Percentiles rank a stretch among this genome's conserved stretches.
phyloP scores from a whole-genome alignment of 2,329 filamentous ascomycete genomes.

The Penicillium occitanis region DNA sequence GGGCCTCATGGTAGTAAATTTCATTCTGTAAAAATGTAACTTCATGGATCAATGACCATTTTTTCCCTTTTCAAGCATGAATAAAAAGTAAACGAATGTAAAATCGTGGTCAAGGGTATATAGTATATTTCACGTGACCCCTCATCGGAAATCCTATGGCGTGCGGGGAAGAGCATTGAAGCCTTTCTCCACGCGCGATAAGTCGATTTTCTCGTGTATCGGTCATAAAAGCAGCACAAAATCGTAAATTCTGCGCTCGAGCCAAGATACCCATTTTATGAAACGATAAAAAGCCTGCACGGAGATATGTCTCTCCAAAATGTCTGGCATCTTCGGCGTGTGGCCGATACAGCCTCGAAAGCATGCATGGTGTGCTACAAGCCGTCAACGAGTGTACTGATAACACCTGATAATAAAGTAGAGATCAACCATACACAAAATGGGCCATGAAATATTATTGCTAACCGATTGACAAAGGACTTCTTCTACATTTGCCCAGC shows the following conservation, averaged over 20 bases:
- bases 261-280: neutral
- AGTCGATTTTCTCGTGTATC: neutral
- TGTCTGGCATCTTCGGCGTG: constrained; percentile 78
- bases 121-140: neutral
- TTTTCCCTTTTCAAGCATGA: neutral
- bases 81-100: neutral
- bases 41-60: neutral
- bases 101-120: neutral
- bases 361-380: constrained; percentile 92
- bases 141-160: neutral
- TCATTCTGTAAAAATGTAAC: neutral
- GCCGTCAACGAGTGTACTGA: constrained; percentile 79
- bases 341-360: constrained; percentile 79
- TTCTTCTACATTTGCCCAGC: constrained; percentile 87
- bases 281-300: neutral
- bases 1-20: neutral
- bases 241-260: neutral
- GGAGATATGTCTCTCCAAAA: constrained; percentile 59
- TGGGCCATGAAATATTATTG: neutral
- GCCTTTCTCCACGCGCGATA: neutral
- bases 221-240: neutral
- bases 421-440: constrained; percentile 15
- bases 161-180: constrained; percentile 1
- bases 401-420: constrained; percentile 88
- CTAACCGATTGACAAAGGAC: constrained; percentile 19